Evolutionary conservation across 257 asterid genomes (phyloP).

Genomic region (Solanum habrochaites): DNA sequence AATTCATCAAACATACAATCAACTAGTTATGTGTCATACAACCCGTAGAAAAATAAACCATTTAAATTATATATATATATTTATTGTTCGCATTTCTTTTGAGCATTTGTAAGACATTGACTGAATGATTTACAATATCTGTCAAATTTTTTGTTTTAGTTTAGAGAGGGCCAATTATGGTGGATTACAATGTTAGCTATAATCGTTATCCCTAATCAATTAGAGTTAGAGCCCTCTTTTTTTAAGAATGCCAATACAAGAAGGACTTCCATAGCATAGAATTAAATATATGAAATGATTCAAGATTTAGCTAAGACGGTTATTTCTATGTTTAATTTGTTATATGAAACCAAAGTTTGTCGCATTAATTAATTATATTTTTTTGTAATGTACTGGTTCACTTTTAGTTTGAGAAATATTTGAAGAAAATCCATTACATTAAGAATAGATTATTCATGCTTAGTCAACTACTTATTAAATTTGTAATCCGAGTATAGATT

Average conservation of each 20-base stretch:
- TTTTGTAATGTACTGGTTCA: neutral
- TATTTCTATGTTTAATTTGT: neutral
- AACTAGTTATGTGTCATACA: no score
- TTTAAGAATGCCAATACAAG: neutral
- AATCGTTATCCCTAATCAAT: neutral
- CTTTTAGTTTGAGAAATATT: neutral
- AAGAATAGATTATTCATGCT: no score
- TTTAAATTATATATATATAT: no score
- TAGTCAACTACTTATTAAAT: no score
- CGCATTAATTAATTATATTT: no score
- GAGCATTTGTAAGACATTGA: no score
- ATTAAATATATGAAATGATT: no score
- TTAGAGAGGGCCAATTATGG: neutral
- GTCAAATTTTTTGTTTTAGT: no score
- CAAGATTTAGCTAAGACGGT: neutral
- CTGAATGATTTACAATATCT: no score
- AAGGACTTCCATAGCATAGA: neutral
- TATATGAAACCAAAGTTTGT: neutral
- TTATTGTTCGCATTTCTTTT: no score
- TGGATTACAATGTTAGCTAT: neutral
- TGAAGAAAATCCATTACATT: neutral
- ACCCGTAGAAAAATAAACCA: no score
- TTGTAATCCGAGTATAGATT: no score
- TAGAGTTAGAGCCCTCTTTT: neutral
- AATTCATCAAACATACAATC: neutral